phyloP scores from a whole-genome alignment of 345 rosid genomes.

The Microcos paniculata region DNA sequence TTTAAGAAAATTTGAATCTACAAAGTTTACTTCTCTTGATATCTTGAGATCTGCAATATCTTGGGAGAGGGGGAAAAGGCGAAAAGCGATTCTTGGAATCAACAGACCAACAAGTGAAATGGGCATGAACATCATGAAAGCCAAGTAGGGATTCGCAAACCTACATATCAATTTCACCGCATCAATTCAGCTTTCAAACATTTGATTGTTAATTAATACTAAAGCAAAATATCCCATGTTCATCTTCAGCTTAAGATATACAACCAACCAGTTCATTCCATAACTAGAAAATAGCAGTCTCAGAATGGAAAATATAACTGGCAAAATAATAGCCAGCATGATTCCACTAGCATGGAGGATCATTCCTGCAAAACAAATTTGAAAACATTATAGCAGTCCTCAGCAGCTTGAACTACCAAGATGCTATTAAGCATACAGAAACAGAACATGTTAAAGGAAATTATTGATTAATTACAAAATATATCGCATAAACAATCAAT shows the following conservation, averaged over 20 bases:
- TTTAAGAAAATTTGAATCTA: slow-evolving; percentile 11
- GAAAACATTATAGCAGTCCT: slow-evolving; percentile 19
- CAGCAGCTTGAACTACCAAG: slow-evolving; percentile 1
- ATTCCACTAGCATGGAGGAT: slow-evolving; percentile 64
- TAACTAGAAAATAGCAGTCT: slow-evolving; percentile 62
- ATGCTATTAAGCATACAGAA: slow-evolving; percentile 3
- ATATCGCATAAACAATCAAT: neutral
- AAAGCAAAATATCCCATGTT: neutral
- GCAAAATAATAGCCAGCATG: slow-evolving; percentile 67
- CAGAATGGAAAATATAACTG: slow-evolving; percentile 65
- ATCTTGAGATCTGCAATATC: slow-evolving; percentile 51
- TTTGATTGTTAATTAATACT: neutral
- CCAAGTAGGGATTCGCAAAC: slow-evolving; percentile 90
- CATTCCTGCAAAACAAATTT: slow-evolving; percentile 54
- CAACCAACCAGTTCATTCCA: slow-evolving; percentile 87
- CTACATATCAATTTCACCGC: slow-evolving; percentile 47
- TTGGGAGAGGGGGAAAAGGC: slow-evolving; percentile 53
- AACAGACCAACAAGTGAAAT: slow-evolving; percentile 74
- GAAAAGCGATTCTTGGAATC: slow-evolving; percentile 64
- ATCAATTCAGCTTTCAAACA: slow-evolving; percentile 2
- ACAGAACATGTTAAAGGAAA: slow-evolving; percentile 7
- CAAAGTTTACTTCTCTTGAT: slow-evolving; percentile 60
- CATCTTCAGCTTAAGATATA: neutral
- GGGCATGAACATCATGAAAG: slow-evolving; percentile 85
- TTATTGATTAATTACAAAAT: neutral